A percentile compares a stretch with the other conserved stretches of the same genome.
phyloP scores from a whole-genome alignment of 164 flowering plant species.

The Sextonia rubra region DNA sequence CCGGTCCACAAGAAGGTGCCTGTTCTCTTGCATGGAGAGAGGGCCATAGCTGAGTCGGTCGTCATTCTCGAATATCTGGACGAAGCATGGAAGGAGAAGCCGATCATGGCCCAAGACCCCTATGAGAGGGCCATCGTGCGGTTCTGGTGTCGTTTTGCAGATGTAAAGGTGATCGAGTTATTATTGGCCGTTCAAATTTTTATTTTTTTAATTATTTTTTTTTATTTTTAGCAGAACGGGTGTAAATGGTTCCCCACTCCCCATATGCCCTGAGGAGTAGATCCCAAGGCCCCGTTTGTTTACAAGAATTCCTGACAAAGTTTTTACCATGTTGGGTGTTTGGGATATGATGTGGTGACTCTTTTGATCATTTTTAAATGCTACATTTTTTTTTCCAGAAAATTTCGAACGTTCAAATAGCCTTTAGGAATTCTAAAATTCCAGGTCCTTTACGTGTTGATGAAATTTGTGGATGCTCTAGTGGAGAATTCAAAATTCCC shows the following conservation, averaged over 20 bases:
- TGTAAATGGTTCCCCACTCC: neutral
- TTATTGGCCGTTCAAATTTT: neutral
- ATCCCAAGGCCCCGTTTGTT: too few relatives aligned
- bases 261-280: too few relatives aligned
- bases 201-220: neutral
- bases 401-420: too few relatives aligned
- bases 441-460: too few relatives aligned
- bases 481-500: too few relatives aligned
- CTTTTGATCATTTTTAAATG: too few relatives aligned
- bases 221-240: neutral
- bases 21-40: slow-evolving; percentile 17
- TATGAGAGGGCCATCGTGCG: slow-evolving; percentile 20
- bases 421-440: too few relatives aligned
- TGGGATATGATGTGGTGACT: too few relatives aligned
- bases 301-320: too few relatives aligned
- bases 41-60: slow-evolving; percentile 17
- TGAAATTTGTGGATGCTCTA: too few relatives aligned
- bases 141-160: slow-evolving; percentile 23
- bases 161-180: slow-evolving; percentile 13
- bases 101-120: slow-evolving; percentile 14
- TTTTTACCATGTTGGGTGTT: too few relatives aligned
- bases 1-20: slow-evolving; percentile 29
- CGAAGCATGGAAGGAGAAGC: slow-evolving; percentile 20
- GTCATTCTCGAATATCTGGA: slow-evolving; percentile 27
- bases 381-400: too few relatives aligned